A percentile compares a stretch with the other conserved stretches of the same genome.
Conservation (phyloP, 2,329 filamentous ascomycete species). For the Pseudogymnoascus sp. region DNA sequence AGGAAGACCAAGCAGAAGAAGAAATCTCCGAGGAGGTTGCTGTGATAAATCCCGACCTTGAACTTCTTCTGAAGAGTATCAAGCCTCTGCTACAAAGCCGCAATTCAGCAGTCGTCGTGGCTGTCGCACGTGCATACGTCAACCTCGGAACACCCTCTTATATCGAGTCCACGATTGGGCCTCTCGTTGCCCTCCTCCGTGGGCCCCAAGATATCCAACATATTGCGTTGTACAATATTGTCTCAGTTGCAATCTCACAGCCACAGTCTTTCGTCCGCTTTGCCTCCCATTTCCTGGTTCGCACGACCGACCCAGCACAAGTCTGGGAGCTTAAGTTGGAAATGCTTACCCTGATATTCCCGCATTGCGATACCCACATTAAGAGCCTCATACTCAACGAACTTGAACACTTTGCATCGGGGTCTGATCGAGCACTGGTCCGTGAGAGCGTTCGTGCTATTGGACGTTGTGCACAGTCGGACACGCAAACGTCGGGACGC, state of each 20-base stretch:
- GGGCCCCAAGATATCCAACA: slow-evolving; percentile 83
- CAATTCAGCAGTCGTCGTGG: slow-evolving; percentile 86
- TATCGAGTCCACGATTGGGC: slow-evolving; percentile 68
- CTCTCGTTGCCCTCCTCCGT: slow-evolving; percentile 77
- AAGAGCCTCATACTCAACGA: slow-evolving; percentile 88
- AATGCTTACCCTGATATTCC: slow-evolving; percentile 83
- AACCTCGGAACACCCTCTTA: slow-evolving; percentile 77
- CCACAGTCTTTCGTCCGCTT: slow-evolving; percentile 83
- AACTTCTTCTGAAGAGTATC: slow-evolving; percentile 71
- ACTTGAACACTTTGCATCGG: slow-evolving; percentile 84
- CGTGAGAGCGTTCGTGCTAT: slow-evolving; percentile 88
- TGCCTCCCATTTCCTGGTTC: slow-evolving; percentile 81
- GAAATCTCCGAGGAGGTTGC: slow-evolving; percentile 44
- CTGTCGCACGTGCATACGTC: slow-evolving; percentile 77
- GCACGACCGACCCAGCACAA: slow-evolving; percentile 67
- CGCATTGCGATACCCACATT: slow-evolving; percentile 65
- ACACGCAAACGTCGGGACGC: slow-evolving; percentile 62
- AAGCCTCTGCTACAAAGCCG: slow-evolving; percentile 83
- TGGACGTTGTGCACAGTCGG: slow-evolving; percentile 81
- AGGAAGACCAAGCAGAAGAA: slow-evolving; percentile 39
- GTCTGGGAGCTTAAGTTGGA: slow-evolving; percentile 93
- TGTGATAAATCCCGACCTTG: slow-evolving; percentile 72
- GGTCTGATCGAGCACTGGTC: slow-evolving; percentile 68
- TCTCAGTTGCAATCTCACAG: slow-evolving; percentile 74
- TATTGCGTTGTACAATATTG: slow-evolving; percentile 87